Base-by-base conservation (phyloP, 176 grass and related monocot species). In the Musa troglodytarum region DNA sequence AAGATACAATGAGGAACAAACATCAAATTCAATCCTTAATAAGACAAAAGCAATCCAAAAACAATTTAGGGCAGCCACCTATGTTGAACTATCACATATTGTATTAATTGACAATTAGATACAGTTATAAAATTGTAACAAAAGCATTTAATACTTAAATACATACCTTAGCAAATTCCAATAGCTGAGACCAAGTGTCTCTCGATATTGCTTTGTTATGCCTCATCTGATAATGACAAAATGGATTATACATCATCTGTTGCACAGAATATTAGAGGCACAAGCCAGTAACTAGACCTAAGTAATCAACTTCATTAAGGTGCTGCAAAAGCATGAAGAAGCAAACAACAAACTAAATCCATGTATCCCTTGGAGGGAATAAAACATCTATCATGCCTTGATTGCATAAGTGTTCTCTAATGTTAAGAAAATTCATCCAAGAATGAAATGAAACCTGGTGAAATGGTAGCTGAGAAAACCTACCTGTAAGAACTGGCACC, bases 191-290 rank as follows among this genome's bases (percentile, higher is more conserved):
- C 96, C 96, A 99, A 15, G 96, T 99, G 78, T 99, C 96, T 72
- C 96, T 93, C 22, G 96, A 95, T 53, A 99, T 99, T 63, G 96
- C 83, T 81, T 99, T 99, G 78, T 92, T 95, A 86, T 99, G 96
- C 69, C 88, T 85, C 28, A 83, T 82, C 96, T 99, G 91, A 86
- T 56, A 85, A 82, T 77, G 69, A 69, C 54, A 63, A 23, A 67
- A 54, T 5, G 54, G 0, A 55, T 65, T 52, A 26, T 66, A 69
- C 49, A 29, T 56, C n/a, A 50, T 26, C 43, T 50, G 14, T 49
- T 82, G 50, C 17, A 76, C 17, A 8, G 54, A 54, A 49, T 59
- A 75, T n/a, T 43, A 78, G 17, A 76, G 16, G 54, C 29, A 53
- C 21, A 57, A 52, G 64, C 16, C 28, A 63, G 54, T 34, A 74